Base-by-base conservation (phyloP, 176 grass and related monocot species). In the Cenchrus fungigraminus region DNA sequence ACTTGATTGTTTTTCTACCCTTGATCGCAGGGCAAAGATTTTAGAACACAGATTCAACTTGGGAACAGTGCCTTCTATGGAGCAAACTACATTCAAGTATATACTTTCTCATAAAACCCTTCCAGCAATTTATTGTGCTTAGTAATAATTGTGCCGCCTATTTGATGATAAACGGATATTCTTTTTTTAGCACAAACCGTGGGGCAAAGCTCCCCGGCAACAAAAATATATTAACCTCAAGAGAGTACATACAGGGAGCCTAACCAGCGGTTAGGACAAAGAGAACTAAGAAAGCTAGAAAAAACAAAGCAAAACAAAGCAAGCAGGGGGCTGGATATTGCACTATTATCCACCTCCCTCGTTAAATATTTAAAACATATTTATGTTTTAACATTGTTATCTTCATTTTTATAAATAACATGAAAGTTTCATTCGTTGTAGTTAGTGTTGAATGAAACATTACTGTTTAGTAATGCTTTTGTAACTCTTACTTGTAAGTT, bases 61-160 rank as follows among this genome's bases (percentile, higher is more conserved):
- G 89, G 83, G 68, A 98, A 85, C 43, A 74, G 85, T 83, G 87
- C 50, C 1, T 93, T 90, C 62, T 95, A 78, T 89, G 89, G 96
- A 73, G 89, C 28, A 64, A 94, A 94, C 87, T 98, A 98, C 68
- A 94, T 98, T 9, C 93, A 98, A 89, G 96, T 98, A 85, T 56
- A n/a, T 25, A 50, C 47, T 72, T 77, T 78, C 29, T 43, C 14
- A 46, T 64, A 62, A 68, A 67, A 10, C 15, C 42, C 58, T 74
- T 51, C 8, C 16, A 69, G 14, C 12, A 43, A 22, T 63, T 77
- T 60, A 71, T 68, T 54, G 6, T 8, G 19, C 25, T 6, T 9
- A 54, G 22, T n/a, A 70, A 80, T 58, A 59, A 22, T 49, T 53
- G 1, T n/a, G 14, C 50, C 13, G 60, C 25, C 19, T 71, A 53